Evolutionary conservation across 805 yeast species (phyloP).

Genomic region (Monosporozyma aerobia): DNA sequence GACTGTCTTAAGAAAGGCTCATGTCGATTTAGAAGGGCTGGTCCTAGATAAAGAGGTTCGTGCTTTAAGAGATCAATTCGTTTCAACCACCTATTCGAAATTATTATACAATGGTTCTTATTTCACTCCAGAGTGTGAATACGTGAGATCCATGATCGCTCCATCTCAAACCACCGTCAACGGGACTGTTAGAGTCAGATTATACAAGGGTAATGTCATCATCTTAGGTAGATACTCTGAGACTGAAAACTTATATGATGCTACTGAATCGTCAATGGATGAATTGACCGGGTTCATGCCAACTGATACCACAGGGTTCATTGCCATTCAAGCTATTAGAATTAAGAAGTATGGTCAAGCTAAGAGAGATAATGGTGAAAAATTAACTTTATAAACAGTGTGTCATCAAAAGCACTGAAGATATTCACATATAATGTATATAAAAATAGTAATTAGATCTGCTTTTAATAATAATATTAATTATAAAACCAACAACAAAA

Average conservation of each 20-base stretch:
- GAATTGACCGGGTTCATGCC: slow-evolving; percentile 97
- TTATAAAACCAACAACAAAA: no score
- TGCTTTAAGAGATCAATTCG: slow-evolving; percentile 91
- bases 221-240: slow-evolving; percentile 91
- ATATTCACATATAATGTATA: neutral
- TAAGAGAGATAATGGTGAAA: slow-evolving; percentile 69
- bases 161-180: slow-evolving; percentile 94
- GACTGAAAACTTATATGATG: slow-evolving; percentile 94
- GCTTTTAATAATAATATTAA: no score
- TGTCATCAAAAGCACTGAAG: no score
- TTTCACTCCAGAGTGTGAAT: slow-evolving; percentile 97
- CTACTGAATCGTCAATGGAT: slow-evolving; percentile 98
- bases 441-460: neutral
- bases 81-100: slow-evolving; percentile 84
- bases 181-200: slow-evolving; percentile 89
- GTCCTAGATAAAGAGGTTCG: slow-evolving; percentile 97
- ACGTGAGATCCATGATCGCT: slow-evolving; percentile 82
- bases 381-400: slow-evolving; percentile 28
- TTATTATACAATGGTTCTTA: slow-evolving; percentile 94
- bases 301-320: slow-evolving; percentile 93
- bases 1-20: slow-evolving; percentile 86
- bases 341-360: slow-evolving; percentile 96
- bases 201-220: slow-evolving; percentile 80
- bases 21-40: slow-evolving; percentile 93
- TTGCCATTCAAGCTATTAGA: slow-evolving; percentile 96